Evolutionary conservation across 345 rosid species (phyloP).

Genomic region (thale cress (Arabidopsis thaliana)): DNA sequence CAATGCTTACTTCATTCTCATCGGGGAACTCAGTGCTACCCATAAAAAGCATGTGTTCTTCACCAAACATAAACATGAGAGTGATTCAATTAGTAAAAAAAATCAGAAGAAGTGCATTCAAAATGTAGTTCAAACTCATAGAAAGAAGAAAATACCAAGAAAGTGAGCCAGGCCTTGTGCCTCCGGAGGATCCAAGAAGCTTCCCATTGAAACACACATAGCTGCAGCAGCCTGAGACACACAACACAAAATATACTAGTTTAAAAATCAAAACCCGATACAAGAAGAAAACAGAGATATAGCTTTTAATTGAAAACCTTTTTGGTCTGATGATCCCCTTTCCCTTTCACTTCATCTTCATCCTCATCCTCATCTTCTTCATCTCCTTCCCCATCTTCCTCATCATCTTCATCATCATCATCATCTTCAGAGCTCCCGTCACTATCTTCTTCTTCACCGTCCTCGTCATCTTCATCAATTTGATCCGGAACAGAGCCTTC

Average conservation of each 20-base stretch:
- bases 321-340: constrained; percentile 68
- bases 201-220: constrained; percentile 96
- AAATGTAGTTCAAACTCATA: constrained; percentile 14
- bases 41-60: constrained; percentile 99
- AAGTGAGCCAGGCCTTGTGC: constrained; percentile 99
- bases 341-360: constrained; percentile 35
- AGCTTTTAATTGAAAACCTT: constrained; percentile 50
- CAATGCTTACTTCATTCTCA: constrained; percentile 85
- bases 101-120: constrained; percentile 8
- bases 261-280: constrained; percentile 1
- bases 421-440: constrained; percentile 43
- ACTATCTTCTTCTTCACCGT: constrained; percentile 43
- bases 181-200: constrained; percentile 93
- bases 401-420: constrained; percentile 43
- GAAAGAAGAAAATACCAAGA: constrained; percentile 62
- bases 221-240: constrained; percentile 92
- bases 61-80: constrained; percentile 22
- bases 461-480: constrained; percentile 47
- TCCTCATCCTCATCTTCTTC: constrained; percentile 41
- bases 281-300: background rate
- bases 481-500: constrained; percentile 46
- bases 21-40: constrained; percentile 93
- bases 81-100: background rate
- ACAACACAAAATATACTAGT: background rate
- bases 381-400: constrained; percentile 22